Conservation (phyloP, 805 yeast species). For the Wickerhamiella nectarea region DNA sequence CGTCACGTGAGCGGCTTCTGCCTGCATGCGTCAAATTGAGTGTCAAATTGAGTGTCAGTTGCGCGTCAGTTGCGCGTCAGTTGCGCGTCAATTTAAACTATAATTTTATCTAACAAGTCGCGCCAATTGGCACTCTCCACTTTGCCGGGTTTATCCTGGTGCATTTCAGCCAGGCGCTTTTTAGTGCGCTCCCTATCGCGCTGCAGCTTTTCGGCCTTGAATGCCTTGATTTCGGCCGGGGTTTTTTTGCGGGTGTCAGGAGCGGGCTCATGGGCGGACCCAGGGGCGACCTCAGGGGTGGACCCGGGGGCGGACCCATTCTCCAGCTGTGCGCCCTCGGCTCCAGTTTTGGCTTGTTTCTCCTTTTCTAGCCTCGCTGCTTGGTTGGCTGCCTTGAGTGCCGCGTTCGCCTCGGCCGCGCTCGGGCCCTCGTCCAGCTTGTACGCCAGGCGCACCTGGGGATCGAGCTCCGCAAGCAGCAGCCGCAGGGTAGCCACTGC, state of each 20-base stretch:
- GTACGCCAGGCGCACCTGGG: conserved; percentile 16
- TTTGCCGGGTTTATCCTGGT: neutral
- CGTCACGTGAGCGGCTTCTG: neutral
- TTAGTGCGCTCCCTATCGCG: neutral
- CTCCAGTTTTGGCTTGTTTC: too few species aligned
- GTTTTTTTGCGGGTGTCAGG: too few species aligned
- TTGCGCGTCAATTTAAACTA: too few species aligned
- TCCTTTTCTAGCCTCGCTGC: neutral
- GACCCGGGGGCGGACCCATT: too few species aligned
- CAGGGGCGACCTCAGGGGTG: too few species aligned
- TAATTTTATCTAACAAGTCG: neutral
- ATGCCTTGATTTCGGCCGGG: neutral
- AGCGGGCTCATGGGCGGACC: neutral
- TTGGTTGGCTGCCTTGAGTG: neutral
- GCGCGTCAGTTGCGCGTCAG: too few species aligned
- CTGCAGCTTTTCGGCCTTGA: neutral
- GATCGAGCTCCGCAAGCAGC: conserved; percentile 41
- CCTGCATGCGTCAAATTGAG: neutral
- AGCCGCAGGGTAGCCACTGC: conserved; percentile 46
- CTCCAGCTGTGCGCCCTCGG: too few species aligned
- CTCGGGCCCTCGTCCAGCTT: conserved; percentile 9
- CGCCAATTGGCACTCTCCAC: neutral
- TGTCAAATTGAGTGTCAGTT: too few species aligned
- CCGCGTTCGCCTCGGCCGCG: neutral
- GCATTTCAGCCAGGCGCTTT: neutral